Base-by-base conservation (phyloP, 2,329 filamentous ascomycete species). In the Phaeosphaeria sp. region DNA sequence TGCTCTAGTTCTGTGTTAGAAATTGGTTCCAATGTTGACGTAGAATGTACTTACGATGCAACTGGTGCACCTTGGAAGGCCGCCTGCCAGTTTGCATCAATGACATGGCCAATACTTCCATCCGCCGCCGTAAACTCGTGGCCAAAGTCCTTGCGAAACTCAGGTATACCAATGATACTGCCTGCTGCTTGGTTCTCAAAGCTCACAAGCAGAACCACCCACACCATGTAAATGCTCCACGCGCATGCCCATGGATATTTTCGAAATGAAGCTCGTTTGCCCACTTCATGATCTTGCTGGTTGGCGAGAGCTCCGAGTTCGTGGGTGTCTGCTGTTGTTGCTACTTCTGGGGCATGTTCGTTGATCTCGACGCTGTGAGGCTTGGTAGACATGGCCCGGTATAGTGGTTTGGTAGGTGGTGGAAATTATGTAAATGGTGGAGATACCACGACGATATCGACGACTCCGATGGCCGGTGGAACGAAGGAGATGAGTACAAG, bases 91-190 rank as follows among this genome's bases (percentile, higher is more conserved):
- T 77, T 73, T 3, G 78, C 75, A 15, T 76, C 65, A 9, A 82
- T 64, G 6, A 80, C 78, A 67, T 78, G 81, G 54, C 66, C 66
- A 0, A 71, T 73, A 1, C 70, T 76, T 1, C 74, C 69, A 46
- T 71, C 59, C 17, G 48, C 54, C 25, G 50, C 58, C 15, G 42
- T 58, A 53, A 59, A 79, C 6, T 63, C 53, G 46, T 72, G 62
- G 0, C 79, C 80, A 64, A 82, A 82, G 60, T 82, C 79, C 56
- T 81, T 74, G 33, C 79, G 72, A 63, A 82, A 82, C 53, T 78
- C 58, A 1, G 80, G 80, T n/a, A 82, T 79, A 21, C 78, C 74
- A 42, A 81, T 72, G 22, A 80, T 75, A 52, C 69, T 78, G 6
- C 78, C 78, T 3, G 74, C 66, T 21, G 79, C 79, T 58, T 80